Base-by-base conservation (phyloP, 2,329 filamentous ascomycete genomes). In the Neofusicoccum kwambonambiense region DNA sequence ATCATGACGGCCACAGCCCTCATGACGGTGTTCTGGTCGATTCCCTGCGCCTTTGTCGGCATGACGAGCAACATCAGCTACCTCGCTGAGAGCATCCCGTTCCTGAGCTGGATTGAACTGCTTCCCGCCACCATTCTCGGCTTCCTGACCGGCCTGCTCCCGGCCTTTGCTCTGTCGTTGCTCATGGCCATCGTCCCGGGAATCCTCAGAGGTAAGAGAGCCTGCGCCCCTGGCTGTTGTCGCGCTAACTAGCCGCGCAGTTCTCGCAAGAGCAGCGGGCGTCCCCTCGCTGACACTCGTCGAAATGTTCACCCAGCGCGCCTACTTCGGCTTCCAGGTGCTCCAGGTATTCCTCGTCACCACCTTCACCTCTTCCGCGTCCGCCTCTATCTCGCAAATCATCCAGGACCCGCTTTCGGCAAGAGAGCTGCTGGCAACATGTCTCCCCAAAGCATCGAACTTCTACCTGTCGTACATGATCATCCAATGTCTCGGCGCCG, bases 401-500 rank as follows among this genome's bases (percentile, higher is more conserved):
- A 81, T 90, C 5, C 77, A 86, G 37, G 83, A 91, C 51, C 88
- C 92, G 6, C 79, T 81, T 15, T 78, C 79, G 0, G 85, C 87
- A 3, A 87, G 91, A 0, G 84, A 83, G 42, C 86, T 95, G 64
- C 80, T 99, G 31, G 94, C 94, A 0, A 76, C 82, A 9, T 95
- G 93, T 67, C 81, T 99, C 4, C 95, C 95, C 1, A 90, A 87
- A 70, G 90, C 94, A 0, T 90, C 92, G 70, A 97, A 97, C 74
- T 99, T 98, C 78, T 99, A 98, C 81, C 98, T 98, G 82, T 94
- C 92, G 1, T 99, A 99, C 84, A 93, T 99, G 88, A 90, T 97
- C 74, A 88, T 99, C 8, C 95, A 98, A 73, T 92, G 93, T 0
- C 61, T 63, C 4, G 45, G 39, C 8, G 94, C 92, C 0, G 82